A percentile compares a stretch with the other conserved stretches of the same genome.
These are phyloP conservation scores for Globisporangium megalacanthum DNA, from an alignment of 352 stramenopile genomes.

Conservation along the genomic window DNA sequence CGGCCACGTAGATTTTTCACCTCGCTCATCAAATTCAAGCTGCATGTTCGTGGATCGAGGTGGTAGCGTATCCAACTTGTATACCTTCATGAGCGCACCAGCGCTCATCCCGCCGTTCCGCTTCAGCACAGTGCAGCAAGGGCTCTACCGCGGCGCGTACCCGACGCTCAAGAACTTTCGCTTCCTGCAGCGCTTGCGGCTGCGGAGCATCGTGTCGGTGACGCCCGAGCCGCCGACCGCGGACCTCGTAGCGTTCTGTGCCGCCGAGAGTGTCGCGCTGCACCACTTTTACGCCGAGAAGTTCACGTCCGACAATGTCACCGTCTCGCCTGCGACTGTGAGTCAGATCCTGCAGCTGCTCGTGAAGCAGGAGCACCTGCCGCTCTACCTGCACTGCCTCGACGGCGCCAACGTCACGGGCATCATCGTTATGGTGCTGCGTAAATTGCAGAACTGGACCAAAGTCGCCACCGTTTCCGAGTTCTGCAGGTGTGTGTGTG, in stretches of 20 bases:
- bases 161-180: constrained; percentile 86
- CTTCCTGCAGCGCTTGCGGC: constrained; percentile 62
- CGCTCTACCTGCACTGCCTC: constrained; percentile 86
- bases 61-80: too few species aligned
- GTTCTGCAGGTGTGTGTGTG: constrained; percentile 52
- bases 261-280: constrained; percentile 58
- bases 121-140: constrained; percentile 80
- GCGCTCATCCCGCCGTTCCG: constrained; percentile 84
- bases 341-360: constrained; percentile 77
- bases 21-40: not conserved
- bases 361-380: constrained; percentile 68
- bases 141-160: constrained; percentile 75
- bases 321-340: constrained; percentile 65
- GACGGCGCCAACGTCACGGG: constrained; percentile 83
- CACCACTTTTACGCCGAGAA: constrained; percentile 84
- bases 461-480: constrained; percentile 78
- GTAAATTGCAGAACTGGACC: constrained; percentile 87
- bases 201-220: constrained; percentile 78
- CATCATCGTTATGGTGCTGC: constrained; percentile 85
- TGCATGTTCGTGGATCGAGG: not conserved
- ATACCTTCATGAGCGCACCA: constrained; percentile 30
- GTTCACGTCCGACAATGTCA: constrained; percentile 86
- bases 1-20: too few species aligned
- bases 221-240: constrained; percentile 75
- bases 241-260: constrained; percentile 72